Conservation (phyloP, 2,329 filamentous ascomycete species). For the Penicillium sp. region DNA sequence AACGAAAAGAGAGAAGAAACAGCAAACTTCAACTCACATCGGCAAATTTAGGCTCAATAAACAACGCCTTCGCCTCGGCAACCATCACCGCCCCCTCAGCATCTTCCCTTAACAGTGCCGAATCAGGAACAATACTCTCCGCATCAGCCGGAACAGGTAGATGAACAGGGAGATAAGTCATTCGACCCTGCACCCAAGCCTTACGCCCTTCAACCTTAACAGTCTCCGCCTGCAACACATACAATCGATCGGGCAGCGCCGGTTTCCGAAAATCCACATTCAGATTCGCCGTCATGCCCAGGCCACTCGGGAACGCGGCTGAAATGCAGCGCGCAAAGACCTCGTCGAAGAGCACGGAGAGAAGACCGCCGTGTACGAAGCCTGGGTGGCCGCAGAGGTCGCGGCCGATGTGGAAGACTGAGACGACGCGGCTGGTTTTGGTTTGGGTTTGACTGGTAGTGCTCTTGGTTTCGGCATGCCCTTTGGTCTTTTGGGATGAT, state of each 20-base stretch:
- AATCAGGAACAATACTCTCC: conserved; percentile 10
- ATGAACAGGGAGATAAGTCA: conserved; percentile 30
- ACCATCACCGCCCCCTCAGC: conserved; percentile 33
- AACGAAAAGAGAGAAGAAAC: background rate
- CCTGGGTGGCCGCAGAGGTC: conserved; percentile 42
- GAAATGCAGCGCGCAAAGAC: conserved; percentile 42
- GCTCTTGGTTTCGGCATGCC: background rate
- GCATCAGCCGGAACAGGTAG: conserved; percentile 10
- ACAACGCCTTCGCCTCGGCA: conserved; percentile 43
- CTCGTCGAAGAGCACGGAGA: conserved; percentile 42
- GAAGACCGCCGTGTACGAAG: conserved; percentile 40
- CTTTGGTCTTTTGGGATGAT: conserved; percentile 9
- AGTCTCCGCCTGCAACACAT: conserved; percentile 38
- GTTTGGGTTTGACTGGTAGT: no score
- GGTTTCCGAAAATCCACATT: conserved; percentile 43
- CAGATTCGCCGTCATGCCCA: conserved; percentile 44
- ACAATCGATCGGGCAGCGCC: conserved; percentile 35
- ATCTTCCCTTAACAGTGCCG: conserved; percentile 20
- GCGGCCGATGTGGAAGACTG: conserved; percentile 38
- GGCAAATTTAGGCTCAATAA: conserved; percentile 44
- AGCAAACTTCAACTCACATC: conserved; percentile 32
- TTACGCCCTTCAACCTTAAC: conserved; percentile 41
- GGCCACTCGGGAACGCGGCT: conserved; percentile 34
- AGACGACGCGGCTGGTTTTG: conserved; percentile 24
- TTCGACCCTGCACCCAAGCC: conserved; percentile 41